phyloP scores from a whole-genome alignment of 2,329 filamentous ascomycete genomes.

The Ceratocystiopsis minuta region DNA sequence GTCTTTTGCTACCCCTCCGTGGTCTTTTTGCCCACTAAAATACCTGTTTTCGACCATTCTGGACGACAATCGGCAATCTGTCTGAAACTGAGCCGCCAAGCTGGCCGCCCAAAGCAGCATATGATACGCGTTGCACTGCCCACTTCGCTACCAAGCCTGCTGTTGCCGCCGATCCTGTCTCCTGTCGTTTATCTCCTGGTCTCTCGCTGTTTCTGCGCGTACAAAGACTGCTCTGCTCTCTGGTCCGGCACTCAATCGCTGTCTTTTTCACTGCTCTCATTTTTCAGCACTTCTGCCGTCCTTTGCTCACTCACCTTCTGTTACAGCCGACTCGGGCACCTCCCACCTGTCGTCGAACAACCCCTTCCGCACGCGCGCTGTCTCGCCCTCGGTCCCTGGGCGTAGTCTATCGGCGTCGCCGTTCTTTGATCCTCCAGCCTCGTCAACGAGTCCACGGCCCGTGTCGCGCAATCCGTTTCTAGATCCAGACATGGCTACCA shows the following conservation, averaged over 20 bases:
- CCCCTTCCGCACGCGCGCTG: constrained; percentile 4
- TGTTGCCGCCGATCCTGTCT: too few species aligned
- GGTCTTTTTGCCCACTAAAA: neutral
- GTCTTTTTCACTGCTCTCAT: constrained; percentile 8
- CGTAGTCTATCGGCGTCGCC: constrained; percentile 1
- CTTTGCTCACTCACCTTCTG: constrained; percentile 3
- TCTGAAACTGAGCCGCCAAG: neutral
- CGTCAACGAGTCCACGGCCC: constrained; percentile 1
- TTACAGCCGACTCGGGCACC: constrained; percentile 10
- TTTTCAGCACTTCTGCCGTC: constrained; percentile 7
- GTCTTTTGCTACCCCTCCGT: constrained; percentile 8
- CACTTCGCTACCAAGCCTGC: too few species aligned
- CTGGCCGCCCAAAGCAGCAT: too few species aligned
- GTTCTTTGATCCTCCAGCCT: constrained; percentile 2
- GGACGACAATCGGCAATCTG: too few species aligned
- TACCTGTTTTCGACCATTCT: too few species aligned
- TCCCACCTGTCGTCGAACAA: constrained; percentile 5
- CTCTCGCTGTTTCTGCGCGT: too few species aligned
- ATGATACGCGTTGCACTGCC: too few species aligned
- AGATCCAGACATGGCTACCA: constrained; percentile 1
- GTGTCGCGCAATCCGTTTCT: constrained; percentile 7
- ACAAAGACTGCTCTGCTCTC: neutral
- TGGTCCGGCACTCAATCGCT: neutral
- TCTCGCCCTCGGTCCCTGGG: constrained; percentile 2
- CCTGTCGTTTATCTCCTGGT: too few species aligned